Evolutionary conservation across 2,329 filamentous ascomycete genomes (phyloP), one percentile per base, ranked within the genome.

Genomic region (Ophiostoma sp.): DNA sequence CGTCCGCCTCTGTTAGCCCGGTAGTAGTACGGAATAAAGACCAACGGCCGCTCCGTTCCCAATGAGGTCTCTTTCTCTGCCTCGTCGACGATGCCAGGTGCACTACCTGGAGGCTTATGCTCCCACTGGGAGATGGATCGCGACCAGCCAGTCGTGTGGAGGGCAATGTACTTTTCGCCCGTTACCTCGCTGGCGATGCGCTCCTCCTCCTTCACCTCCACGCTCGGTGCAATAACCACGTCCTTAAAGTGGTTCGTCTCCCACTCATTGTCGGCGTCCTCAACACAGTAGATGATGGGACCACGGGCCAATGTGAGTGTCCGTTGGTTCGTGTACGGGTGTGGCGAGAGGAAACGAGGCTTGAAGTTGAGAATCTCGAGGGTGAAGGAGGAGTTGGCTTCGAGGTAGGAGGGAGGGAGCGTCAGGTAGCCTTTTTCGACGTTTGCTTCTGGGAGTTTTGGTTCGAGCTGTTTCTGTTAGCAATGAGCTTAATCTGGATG

Each of bases 231-330:
- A 6, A 69, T 22, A 19, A 22, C 25, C 8, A 69, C 25, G 22
- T 69, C 64, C 45, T 69, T 69, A 25, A 69, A 69, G 42, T 69
- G 64, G 42, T 69, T 50, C 15, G 17, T 19, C 25, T 69, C 64
- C 42, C 64, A 50, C 15, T 9, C 25, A 28, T 69, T 69, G 64
- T 69, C 64, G 25, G 28, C 64, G 17, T 69, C 64, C 17, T 69
- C 64, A 9, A 69, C 64, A 12, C 64, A 69, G 64, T 69, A 69
- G 42, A 69, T n/a, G 42, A 69, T 31, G 64, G 64, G 64, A 1
- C 63, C 64, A 42, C 64, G 64, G 2, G 64, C 64, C 25, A 69
- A 17, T 7, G 64, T 69, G 42, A 69, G 64, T 4, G 64, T 69
- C 7, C 64, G 42, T 7, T 69, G 64, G 8, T 50, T 33, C 1